Percentiles rank a stretch among this genome's conserved stretches.
phyloP scores from a whole-genome alignment of 164 flowering plant genomes.

The Stephania cephalantha region DNA sequence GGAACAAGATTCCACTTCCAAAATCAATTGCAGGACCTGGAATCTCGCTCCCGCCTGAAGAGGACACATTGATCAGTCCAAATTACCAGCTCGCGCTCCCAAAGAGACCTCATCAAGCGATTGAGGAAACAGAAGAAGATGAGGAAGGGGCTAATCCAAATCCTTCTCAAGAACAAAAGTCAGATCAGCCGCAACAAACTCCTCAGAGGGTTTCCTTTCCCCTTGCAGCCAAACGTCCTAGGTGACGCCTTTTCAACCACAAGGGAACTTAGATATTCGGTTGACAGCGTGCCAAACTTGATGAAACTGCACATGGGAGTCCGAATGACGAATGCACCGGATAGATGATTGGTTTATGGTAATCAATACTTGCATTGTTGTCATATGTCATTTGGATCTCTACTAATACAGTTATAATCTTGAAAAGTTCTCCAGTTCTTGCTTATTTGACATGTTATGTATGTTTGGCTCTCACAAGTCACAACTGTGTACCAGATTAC shows the following conservation, averaged over 20 bases:
- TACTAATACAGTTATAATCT: background rate
- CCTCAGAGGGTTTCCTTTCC: constrained; percentile 81
- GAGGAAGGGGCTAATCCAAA: constrained; percentile 47
- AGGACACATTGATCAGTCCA: constrained; percentile 72
- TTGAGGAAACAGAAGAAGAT: constrained; percentile 67
- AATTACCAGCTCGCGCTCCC: constrained; percentile 85
- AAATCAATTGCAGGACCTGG: constrained; percentile 62
- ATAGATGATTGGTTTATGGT: background rate
- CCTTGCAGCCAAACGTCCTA: constrained; percentile 55
- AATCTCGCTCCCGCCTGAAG: constrained; percentile 76
- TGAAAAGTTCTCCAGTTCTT: background rate
- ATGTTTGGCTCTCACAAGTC: background rate
- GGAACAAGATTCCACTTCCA: constrained; percentile 74
- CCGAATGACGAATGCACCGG: background rate
- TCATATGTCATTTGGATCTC: background rate
- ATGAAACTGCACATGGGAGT: background rate
- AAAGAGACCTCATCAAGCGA: constrained; percentile 37
- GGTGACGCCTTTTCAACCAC: constrained; percentile 8
- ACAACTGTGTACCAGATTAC: background rate
- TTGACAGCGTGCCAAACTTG: background rate
- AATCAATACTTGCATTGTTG: background rate
- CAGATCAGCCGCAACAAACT: constrained; percentile 42
- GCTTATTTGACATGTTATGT: background rate
- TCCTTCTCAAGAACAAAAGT: constrained; percentile 45
- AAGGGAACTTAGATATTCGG: background rate